Evolutionary conservation across 768 basidiomycete genomes (phyloP).

Genomic region (Tulasnella sp.): DNA sequence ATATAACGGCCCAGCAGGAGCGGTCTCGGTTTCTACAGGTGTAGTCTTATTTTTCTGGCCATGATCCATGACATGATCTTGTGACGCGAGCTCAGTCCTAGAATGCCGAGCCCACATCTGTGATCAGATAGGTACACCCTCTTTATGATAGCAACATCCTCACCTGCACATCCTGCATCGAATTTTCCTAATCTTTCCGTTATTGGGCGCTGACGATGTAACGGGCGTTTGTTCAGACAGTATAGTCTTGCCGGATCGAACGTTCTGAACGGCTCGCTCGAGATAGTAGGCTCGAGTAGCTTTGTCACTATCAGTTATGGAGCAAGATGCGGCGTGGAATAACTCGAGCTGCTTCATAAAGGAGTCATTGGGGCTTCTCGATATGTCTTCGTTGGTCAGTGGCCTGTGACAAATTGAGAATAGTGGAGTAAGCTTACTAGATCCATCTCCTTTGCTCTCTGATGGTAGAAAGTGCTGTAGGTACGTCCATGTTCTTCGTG

Average conservation of each 20-base stretch:
- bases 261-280: conserved; percentile 58
- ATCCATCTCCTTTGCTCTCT: too few species aligned
- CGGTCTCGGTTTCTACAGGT: not conserved
- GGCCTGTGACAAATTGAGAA: too few species aligned
- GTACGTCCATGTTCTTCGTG: conserved; percentile 43
- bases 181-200: conserved; percentile 51
- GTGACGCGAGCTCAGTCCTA: conserved; percentile 73
- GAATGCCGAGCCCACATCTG: not conserved
- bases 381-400: too few species aligned
- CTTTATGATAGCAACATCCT: conserved; percentile 17
- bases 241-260: conserved; percentile 75
- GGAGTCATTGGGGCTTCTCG: conserved; percentile 67
- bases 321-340: conserved; percentile 62
- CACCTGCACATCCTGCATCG: conserved; percentile 89
- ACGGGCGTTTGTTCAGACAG: conserved; percentile 56
- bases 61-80: conserved; percentile 92
- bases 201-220: conserved; percentile 38
- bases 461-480: conserved; percentile 34
- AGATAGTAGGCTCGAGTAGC: conserved; percentile 74
- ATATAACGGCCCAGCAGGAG: too few species aligned
- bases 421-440: too few species aligned
- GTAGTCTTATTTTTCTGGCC: conserved; percentile 35
- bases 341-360: conserved; percentile 74
- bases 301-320: conserved; percentile 55
- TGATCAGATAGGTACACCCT: not conserved